A percentile compares a stretch with the other conserved stretches of the same genome.
phyloP scores from a whole-genome alignment of 495 filamentous ascomycete genomes.

The Xylaria grammica region DNA sequence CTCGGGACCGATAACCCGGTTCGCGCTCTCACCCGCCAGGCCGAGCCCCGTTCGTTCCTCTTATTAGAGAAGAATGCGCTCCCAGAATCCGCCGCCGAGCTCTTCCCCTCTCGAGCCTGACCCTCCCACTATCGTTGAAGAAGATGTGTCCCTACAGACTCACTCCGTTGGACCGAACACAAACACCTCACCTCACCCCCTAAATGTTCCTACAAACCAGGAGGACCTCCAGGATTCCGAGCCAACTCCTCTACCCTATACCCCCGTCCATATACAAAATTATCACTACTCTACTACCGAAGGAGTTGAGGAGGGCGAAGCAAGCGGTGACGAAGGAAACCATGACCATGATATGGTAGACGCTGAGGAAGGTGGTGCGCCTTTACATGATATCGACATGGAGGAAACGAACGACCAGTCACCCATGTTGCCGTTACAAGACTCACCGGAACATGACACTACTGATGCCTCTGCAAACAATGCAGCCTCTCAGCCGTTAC shows the following conservation, averaged over 20 bases:
- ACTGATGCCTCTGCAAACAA: slow-evolving; percentile 23
- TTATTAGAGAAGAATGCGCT: slow-evolving; percentile 28
- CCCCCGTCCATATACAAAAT: slow-evolving; percentile 3
- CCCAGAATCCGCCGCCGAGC: slow-evolving; percentile 31
- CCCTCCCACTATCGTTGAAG: slow-evolving; percentile 34
- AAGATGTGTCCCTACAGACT: slow-evolving; percentile 29
- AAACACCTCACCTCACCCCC: background rate
- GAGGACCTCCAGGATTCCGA: slow-evolving; percentile 9
- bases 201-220: slow-evolving; percentile 1
- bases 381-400: slow-evolving; percentile 30
- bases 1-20: background rate
- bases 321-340: slow-evolving; percentile 21
- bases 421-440: slow-evolving; percentile 18
- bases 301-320: slow-evolving; percentile 26
- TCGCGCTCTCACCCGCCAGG: background rate
- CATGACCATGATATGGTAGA: slow-evolving; percentile 29
- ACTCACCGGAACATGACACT: slow-evolving; percentile 14
- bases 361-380: slow-evolving; percentile 34
- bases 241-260: background rate
- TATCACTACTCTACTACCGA: slow-evolving; percentile 12
- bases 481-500: slow-evolving; percentile 16
- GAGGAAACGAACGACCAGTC: slow-evolving; percentile 34
- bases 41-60: background rate
- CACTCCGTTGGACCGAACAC: slow-evolving; percentile 27
- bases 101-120: slow-evolving; percentile 32